phyloP scores from a whole-genome alignment of 805 yeast genomes.

The Pichia exigua region DNA sequence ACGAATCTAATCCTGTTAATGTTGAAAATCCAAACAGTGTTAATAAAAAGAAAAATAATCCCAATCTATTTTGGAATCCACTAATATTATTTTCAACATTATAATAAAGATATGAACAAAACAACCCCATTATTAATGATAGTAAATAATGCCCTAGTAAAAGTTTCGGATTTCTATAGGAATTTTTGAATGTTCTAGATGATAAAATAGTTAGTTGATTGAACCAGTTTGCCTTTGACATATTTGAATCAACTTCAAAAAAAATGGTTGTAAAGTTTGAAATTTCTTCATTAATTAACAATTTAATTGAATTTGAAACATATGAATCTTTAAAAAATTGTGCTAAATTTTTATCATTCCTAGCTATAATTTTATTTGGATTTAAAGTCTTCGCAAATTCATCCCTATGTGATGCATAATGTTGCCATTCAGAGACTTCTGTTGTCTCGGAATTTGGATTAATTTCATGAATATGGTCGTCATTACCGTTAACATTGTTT shows the following conservation, averaged over 20 bases:
- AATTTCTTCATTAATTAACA: slow-evolving; percentile 28
- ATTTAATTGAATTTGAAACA: slow-evolving; percentile 33
- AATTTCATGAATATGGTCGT: slow-evolving; percentile 12
- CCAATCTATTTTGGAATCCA: slow-evolving; percentile 94
- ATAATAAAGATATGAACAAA: slow-evolving; percentile 82
- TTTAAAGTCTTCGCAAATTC: slow-evolving; percentile 37
- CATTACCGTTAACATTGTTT: slow-evolving; percentile 10
- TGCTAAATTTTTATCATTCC: slow-evolving; percentile 10
- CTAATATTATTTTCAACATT: slow-evolving; percentile 81
- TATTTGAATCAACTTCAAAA: slow-evolving; percentile 25
- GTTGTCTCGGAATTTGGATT: slow-evolving; percentile 17
- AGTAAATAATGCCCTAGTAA: slow-evolving; percentile 76
- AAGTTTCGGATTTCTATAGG: slow-evolving; percentile 88
- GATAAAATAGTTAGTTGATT: slow-evolving; percentile 69
- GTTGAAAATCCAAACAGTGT: slow-evolving; percentile 94
- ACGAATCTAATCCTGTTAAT: slow-evolving; percentile 83
- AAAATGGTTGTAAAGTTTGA: slow-evolving; percentile 13
- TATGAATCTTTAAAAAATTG: slow-evolving; percentile 27
- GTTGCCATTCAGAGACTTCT: slow-evolving; percentile 75
- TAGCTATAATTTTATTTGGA: slow-evolving; percentile 2
- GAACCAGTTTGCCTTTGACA: slow-evolving; percentile 47
- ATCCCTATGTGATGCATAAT: slow-evolving; percentile 73
- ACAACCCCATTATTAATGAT: slow-evolving; percentile 67
- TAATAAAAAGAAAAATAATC: slow-evolving; percentile 82
- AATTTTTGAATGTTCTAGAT: slow-evolving; percentile 83